A percentile compares a stretch with the other conserved stretches of the same genome.
Evolutionary conservation across 139 green algal species (phyloP).

Genomic region (Coccomyxa sp.): DNA sequence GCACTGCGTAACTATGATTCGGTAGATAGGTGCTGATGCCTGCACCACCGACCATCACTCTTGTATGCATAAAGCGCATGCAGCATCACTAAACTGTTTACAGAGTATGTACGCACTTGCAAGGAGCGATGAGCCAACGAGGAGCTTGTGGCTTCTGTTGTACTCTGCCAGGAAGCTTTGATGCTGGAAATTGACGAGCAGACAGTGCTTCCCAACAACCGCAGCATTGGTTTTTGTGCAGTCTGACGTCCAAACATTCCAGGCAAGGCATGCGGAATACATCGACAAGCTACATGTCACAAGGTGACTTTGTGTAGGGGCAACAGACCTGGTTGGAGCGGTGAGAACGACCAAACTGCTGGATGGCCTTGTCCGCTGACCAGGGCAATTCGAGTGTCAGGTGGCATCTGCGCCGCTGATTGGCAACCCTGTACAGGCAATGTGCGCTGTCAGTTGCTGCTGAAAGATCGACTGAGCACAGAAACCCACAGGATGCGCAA

Average conservation of each 20-base stretch:
- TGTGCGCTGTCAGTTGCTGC: no score
- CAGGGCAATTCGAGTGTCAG: constrained; percentile 63
- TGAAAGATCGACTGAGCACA: background rate
- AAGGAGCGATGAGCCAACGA: no score
- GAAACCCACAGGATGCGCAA: no score
- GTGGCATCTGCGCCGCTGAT: constrained; percentile 48
- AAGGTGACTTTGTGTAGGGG: constrained; percentile 48
- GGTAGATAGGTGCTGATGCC: constrained; percentile 26
- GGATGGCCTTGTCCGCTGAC: constrained; percentile 66
- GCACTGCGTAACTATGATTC: constrained; percentile 22
- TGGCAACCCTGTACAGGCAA: constrained; percentile 18
- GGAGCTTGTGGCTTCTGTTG: no score
- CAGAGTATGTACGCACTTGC: no score
- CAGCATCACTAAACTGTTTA: no score
- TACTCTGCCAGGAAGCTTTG: no score
- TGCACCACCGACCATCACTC: background rate
- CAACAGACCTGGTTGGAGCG: constrained; percentile 54
- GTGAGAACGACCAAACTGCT: constrained; percentile 82
- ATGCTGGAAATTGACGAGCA: no score
- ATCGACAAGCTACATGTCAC: background rate
- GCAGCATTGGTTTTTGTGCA: background rate
- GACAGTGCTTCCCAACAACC: no score
- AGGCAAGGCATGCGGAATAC: background rate
- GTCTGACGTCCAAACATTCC: background rate
- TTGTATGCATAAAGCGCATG: no score